Evolutionary conservation across 495 filamentous ascomycete species (phyloP), one percentile per base, ranked within the genome.

Genomic region (Pyrenula aspistea): DNA sequence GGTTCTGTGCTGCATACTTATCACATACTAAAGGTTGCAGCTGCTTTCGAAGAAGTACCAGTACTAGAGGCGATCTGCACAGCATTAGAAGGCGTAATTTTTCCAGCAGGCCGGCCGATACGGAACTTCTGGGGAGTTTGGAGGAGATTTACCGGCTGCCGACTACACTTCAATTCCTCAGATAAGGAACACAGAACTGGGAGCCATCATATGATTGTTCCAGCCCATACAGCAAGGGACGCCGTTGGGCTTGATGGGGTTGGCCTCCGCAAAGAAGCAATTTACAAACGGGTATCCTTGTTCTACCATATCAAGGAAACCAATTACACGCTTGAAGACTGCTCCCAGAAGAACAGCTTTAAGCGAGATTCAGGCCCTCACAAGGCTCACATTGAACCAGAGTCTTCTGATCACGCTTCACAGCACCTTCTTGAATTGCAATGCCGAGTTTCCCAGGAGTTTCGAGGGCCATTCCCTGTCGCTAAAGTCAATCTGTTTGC

Each of bases 1-100:
- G 62, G 60, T 11, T 63, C 58, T 24, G 58, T 67, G 0, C 2
- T 67, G 19, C 64, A 67, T 24, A 54, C 60, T 10, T 65, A 67
- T 15, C 59, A 67, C 53, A 51, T 58, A 15, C 60, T 67, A 15
- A 25, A 55, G 10, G 11, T 59, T 21, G 22, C 59, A 8, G 47
- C 50, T 8, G 56, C 49, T 12, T 48, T 67, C 23, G 55, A 24
- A 49, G 12, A 54, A 10, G 59, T 67, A 12, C 56, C 56, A n/a
- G n/a, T 67, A 10, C 55, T 65, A 10, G 64, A 67, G 19, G 49
- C 54, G 0, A 25, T 67, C 3, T 54, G 49, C 19, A 48, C 53
- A 19, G 36, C 52, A 0, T 60, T 65, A 25, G 53, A 53, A 2
- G 56, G 59, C 31, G 24, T 61, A 11, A 25, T 67, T 0, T 65